Evolutionary conservation across 2,329 filamentous ascomycete genomes (phyloP), one percentile per base, ranked within the genome.

Genomic region (Chaetomium olivaceum): DNA sequence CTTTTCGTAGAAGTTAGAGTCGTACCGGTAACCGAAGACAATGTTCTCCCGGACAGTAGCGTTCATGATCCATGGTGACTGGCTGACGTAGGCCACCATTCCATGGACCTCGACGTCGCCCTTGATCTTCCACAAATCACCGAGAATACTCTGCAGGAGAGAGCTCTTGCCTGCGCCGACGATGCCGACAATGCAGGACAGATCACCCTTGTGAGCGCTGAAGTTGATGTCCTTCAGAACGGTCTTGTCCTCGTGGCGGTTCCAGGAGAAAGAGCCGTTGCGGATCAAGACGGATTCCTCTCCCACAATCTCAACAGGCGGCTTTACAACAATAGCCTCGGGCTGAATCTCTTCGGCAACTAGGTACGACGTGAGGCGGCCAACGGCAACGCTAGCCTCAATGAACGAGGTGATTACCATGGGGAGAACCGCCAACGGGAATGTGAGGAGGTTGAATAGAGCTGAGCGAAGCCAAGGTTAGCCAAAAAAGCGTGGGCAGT

Each of bases 331-430:
- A 21, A 99, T 89, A 9, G 95, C 94, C 77, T 97, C 90, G 0
- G 85, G 78, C 76, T 99, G 95, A 36, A 99, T 82, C 77, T 99
- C 95, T 73, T 98, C 94, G 0, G 95, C 91, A 0, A 82, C 86
- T 66, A 99, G 87, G 77, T 92, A 99, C 46, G 88, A 85, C 0
- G 93, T 95, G 70, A 99, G 82, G 73, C 95, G 91, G 31, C 87
- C 87, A 25, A 96, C 92, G 27, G 95, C 95, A 63, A 99, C 95
- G n/a, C 88, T 91, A 12, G 95, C 93, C 77, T 99, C 95, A 36
- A 99, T 93, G 68, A 99, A 92, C 7, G 94, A 90, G 0, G 93
- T 97, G 71, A 99, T 98, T 46, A 99, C 93, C 93, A 99, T 98
- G 8, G 95, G 95, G 33, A 99, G 82, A 46, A 99, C 89, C 2